Percentiles rank a stretch among this genome's conserved stretches.
phyloP scores from a whole-genome alignment of 2,329 filamentous ascomycete species.

The Alternaria incomplexa region DNA sequence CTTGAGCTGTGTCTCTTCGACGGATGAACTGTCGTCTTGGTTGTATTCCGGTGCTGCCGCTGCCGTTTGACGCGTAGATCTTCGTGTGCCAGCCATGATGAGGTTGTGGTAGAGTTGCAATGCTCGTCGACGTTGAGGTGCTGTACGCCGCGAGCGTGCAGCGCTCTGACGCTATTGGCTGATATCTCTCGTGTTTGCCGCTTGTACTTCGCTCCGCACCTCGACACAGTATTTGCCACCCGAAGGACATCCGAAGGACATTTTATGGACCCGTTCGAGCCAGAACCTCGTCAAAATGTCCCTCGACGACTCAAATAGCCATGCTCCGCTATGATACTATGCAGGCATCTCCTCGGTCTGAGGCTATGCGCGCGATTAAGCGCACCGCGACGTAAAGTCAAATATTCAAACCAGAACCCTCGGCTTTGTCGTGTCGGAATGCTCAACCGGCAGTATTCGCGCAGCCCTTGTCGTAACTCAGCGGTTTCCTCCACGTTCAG shows the following conservation, averaged over 20 bases:
- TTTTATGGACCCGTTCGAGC: too few relatives aligned
- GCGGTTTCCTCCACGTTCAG: neutral
- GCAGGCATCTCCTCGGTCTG: neutral
- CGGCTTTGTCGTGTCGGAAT: neutral
- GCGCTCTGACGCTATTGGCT: conserved; percentile 6
- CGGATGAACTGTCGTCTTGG: conserved; percentile 21
- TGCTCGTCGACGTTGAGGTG: conserved; percentile 1
- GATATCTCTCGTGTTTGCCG: neutral
- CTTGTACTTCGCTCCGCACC: neutral
- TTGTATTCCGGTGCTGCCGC: conserved; percentile 25
- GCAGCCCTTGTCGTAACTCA: neutral
- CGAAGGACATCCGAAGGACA: neutral
- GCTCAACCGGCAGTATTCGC: neutral
- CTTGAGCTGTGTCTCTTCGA: conserved; percentile 22
- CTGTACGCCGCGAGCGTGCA: neutral
- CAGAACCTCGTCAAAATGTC: neutral
- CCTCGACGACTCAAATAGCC: neutral
- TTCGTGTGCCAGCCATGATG: conserved; percentile 38
- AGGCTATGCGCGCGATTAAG: neutral
- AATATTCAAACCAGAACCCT: neutral
- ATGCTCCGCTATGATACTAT: neutral
- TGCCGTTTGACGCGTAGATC: conserved; percentile 36
- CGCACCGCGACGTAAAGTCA: neutral
- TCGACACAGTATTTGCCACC: neutral
- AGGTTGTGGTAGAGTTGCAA: conserved; percentile 1